These are phyloP conservation scores for Rhizopus delemar DNA, from an alignment of 371 early-diverging fungal genomes.

Conservation along the genomic window DNA sequence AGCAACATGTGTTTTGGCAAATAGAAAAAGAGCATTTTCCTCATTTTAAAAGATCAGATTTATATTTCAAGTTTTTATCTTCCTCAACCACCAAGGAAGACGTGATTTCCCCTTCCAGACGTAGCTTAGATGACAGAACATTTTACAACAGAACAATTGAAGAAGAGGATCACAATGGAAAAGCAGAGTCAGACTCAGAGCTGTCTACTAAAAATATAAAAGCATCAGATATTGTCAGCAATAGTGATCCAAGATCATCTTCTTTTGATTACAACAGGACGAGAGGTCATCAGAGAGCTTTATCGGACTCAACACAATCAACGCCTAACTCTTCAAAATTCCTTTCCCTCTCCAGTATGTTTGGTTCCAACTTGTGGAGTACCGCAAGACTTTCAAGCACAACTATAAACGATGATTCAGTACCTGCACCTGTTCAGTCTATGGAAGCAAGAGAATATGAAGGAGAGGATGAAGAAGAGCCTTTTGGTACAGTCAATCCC, in stretches of 20 bases:
- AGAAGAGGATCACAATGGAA: not conserved
- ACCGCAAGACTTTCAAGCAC: slow-evolving; percentile 13
- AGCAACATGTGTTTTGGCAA: slow-evolving; percentile 62
- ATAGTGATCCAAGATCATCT: not conserved
- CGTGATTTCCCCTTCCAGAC: slow-evolving; percentile 16
- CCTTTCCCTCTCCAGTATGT: slow-evolving; percentile 34
- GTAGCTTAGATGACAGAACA: slow-evolving; percentile 40
- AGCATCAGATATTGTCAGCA: not conserved
- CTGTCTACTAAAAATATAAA: not conserved
- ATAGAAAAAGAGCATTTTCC: slow-evolving; percentile 67
- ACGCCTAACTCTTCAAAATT: slow-evolving; percentile 16
- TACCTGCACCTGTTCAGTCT: slow-evolving; percentile 26
- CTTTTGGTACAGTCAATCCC: not conserved
- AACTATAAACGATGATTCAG: slow-evolving; percentile 11
- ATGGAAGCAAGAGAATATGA: slow-evolving; percentile 26
- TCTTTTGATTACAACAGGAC: slow-evolving; percentile 6
- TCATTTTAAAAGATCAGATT: slow-evolving; percentile 62
- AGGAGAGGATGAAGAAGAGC: slow-evolving; percentile 20
- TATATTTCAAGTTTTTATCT: slow-evolving; percentile 67
- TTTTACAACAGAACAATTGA: slow-evolving; percentile 7
- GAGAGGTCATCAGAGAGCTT: slow-evolving; percentile 32
- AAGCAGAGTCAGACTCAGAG: slow-evolving; percentile 15
- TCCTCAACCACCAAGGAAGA: slow-evolving; percentile 30
- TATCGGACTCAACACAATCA: slow-evolving; percentile 27
- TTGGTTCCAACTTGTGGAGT: slow-evolving; percentile 23